These are phyloP conservation scores for Xylona heveae DNA, from an alignment of 495 filamentous ascomycete species.

Conservation along the genomic window DNA sequence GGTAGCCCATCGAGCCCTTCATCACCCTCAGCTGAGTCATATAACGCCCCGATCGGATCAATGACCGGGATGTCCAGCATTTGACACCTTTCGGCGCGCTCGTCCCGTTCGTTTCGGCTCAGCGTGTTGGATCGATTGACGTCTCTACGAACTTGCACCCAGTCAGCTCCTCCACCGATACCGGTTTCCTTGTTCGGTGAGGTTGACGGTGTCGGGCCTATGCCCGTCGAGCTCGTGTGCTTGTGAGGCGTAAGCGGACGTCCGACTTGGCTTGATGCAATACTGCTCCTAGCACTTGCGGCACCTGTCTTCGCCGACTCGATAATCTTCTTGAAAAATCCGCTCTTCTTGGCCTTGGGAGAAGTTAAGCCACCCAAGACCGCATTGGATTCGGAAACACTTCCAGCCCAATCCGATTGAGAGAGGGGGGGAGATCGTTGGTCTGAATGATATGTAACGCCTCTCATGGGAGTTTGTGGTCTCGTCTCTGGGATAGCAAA, in stretches of 20 bases:
- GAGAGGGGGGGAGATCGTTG: conserved; percentile 45
- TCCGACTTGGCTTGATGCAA: conserved; percentile 38
- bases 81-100: conserved; percentile 78
- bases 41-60: conserved; percentile 69
- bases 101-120: conserved; percentile 66
- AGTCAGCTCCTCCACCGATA: conserved; percentile 44
- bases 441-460: conserved; percentile 66
- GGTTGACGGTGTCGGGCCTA: conserved; percentile 13
- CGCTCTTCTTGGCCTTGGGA: conserved; percentile 76
- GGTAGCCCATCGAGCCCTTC: conserved; percentile 72
- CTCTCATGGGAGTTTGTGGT: conserved; percentile 51
- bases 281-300: conserved; percentile 70
- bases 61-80: conserved; percentile 64
- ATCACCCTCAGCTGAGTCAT: conserved; percentile 72
- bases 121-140: conserved; percentile 87
- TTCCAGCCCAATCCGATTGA: conserved; percentile 23
- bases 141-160: conserved; percentile 89
- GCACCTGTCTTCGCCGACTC: conserved; percentile 88
- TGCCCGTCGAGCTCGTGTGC: too few relatives aligned
- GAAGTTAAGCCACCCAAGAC: conserved; percentile 62
- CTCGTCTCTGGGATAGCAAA: too few relatives aligned
- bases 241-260: conserved; percentile 21
- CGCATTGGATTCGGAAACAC: conserved; percentile 26
- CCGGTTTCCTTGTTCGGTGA: conserved; percentile 41
- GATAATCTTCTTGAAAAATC: conserved; percentile 92